Percentiles rank a stretch among this genome's conserved stretches.
Conservation (phyloP, 1,284 basidiomycete genomes). For the Ceratobasidium sp. region DNA sequence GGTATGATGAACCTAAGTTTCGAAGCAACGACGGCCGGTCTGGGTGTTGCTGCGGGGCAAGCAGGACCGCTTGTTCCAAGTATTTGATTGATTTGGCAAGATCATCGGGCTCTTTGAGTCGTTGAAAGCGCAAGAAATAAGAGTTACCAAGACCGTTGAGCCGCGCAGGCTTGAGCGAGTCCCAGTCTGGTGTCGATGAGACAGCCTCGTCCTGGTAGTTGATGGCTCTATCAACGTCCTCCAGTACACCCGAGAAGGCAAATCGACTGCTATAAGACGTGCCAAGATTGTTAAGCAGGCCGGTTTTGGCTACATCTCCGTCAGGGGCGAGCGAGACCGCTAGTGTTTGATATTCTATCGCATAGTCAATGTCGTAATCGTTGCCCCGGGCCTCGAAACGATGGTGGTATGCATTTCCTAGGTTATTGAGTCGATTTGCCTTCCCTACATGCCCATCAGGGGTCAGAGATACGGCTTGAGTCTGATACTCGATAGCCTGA, state of each 20-base stretch:
- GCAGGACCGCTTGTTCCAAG: background rate
- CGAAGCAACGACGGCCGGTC: background rate
- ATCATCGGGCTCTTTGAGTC: background rate
- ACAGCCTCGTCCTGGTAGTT: background rate
- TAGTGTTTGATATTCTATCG: background rate
- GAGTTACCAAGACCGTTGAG: background rate
- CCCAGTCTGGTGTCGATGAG: background rate
- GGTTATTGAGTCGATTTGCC: background rate
- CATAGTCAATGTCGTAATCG: background rate
- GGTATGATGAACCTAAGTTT: background rate
- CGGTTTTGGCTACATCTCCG: too few species aligned
- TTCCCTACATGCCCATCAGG: background rate
- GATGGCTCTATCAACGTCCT: background rate
- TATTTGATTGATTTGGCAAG: background rate
- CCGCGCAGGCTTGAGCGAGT: background rate
- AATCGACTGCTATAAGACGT: background rate
- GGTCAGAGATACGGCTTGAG: background rate
- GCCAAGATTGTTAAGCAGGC: background rate
- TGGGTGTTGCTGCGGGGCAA: background rate
- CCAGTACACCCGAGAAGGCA: background rate
- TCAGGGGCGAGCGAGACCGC: background rate
- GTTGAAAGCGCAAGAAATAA: background rate
- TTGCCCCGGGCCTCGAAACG: background rate
- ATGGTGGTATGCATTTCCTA: background rate
- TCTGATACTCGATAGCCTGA: background rate